Conservation (phyloP, 2,329 filamentous ascomycete genomes). For the Apiospora kogelbergensis region DNA sequence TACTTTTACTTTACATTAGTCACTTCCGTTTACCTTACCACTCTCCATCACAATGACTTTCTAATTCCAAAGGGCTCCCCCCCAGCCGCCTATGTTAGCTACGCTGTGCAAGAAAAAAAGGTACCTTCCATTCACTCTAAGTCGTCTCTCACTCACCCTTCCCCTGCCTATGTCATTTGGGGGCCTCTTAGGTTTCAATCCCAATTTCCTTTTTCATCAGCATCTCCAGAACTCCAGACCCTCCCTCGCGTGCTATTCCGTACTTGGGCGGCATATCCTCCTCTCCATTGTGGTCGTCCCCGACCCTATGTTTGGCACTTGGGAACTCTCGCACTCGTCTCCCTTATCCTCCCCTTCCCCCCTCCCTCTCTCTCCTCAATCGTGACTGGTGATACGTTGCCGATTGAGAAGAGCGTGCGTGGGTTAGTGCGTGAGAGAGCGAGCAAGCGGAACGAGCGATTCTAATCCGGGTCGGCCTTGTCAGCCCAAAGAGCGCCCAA, state of each 20-base stretch:
- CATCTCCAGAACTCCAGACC: conserved; percentile 3
- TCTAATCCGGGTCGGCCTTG: background rate
- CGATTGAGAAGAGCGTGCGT: conserved; percentile 9
- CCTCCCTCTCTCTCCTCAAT: conserved; percentile 15
- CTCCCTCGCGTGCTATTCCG: background rate
- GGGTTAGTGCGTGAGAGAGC: background rate
- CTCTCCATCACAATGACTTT: conserved; percentile 3
- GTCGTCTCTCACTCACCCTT: background rate
- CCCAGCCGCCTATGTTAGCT: background rate
- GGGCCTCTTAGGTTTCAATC: conserved; percentile 4
- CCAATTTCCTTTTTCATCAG: conserved; percentile 6
- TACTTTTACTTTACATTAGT: conserved; percentile 1
- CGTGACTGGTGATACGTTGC: conserved; percentile 26
- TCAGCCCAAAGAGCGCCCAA: background rate
- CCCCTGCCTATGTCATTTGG: background rate
- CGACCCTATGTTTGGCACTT: background rate
- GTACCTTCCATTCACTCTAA: background rate
- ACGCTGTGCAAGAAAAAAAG: background rate
- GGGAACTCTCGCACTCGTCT: conserved; percentile 9
- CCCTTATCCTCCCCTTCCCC: conserved; percentile 6
- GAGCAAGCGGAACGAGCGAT: conserved; percentile 1
- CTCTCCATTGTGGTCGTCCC: background rate
- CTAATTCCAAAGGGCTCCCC: background rate
- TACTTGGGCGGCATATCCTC: background rate
- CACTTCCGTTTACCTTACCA: background rate